Evolutionary conservation across 73 alveolate species (phyloP), one percentile per base, ranked within the genome.

Genomic region (Paramecium caudatum): DNA sequence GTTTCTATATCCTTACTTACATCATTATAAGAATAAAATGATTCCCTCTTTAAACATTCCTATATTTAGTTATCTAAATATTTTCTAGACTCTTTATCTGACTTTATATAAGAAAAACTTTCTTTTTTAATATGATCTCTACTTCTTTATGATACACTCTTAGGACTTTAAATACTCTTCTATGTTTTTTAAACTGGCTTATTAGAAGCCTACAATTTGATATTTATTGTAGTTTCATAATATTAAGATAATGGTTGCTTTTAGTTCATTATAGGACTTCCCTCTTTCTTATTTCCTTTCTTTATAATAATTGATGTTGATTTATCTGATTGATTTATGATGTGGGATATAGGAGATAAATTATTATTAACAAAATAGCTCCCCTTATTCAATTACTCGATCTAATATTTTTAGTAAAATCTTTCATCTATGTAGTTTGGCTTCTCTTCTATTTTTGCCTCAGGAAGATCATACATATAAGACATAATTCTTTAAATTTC

Each of bases 31-130:
- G 84, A 68, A 33, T 34, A 68, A 68, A 68, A 68, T 0, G 84
- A 68, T 16, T 68, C 84, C 37, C 34, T 68, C 33, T 3, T 34
- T 68, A 68, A 68, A n/a, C 34, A 34, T n/a, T 43, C 84, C 34
- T 33, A 34, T 34, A 68, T 68, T 68, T 68, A 10, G 25, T 34
- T 33, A 12, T 37, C 50, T 16, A 68, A 68, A 68, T 68, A 68
- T 16, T 68, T 68, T 32, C 17, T 37, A 3, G 80, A 55, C 30
- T 55, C 43, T 55, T 43, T 55, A 55, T 55, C 80, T 55, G 80
- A 55, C 12, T 68, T 68, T 33, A 68, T 68, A 34, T 68, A 68
- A 4, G 84, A 68, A 68, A 68, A 68, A 9, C 84, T 68, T 68
- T 68, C 84, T 68, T 68, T 34, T 16, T 68, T 68, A n/a, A 68